These are phyloP conservation scores for Penicillium sp. DNA, from an alignment of 2,329 filamentous ascomycete species.

Conservation along the genomic window DNA sequence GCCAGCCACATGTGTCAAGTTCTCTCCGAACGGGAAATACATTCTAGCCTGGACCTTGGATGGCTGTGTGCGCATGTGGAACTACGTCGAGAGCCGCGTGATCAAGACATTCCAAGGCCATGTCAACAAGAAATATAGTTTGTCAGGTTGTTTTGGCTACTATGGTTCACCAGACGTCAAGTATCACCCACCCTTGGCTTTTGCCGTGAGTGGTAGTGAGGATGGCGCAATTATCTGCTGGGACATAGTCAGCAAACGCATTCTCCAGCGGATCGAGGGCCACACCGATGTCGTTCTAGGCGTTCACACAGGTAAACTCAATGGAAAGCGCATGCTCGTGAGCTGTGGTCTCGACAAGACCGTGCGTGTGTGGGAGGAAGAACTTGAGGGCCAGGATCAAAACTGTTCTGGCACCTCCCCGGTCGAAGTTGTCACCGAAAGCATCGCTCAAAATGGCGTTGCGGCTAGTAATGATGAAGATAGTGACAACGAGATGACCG, in stretches of 20 bases:
- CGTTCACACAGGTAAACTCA: slow-evolving; percentile 60
- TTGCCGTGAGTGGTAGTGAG: slow-evolving; percentile 82
- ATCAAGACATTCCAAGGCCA: slow-evolving; percentile 98
- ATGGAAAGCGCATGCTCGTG: slow-evolving; percentile 54
- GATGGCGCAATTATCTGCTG: slow-evolving; percentile 83
- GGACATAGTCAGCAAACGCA: slow-evolving; percentile 84
- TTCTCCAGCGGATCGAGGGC: slow-evolving; percentile 67
- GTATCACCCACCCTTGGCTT: slow-evolving; percentile 41
- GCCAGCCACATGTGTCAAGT: slow-evolving; percentile 83
- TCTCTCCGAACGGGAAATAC: slow-evolving; percentile 91
- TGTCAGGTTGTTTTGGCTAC: slow-evolving; percentile 80
- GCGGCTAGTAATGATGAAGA: background rate
- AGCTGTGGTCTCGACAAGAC: slow-evolving; percentile 66
- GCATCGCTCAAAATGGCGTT: background rate
- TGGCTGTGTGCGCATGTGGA: slow-evolving; percentile 87
- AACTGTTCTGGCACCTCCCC: background rate
- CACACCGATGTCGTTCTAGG: slow-evolving; percentile 62
- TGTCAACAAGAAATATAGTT: slow-evolving; percentile 76
- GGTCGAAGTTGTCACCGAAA: background rate
- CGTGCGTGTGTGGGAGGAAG: slow-evolving; percentile 62
- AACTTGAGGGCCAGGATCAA: slow-evolving; percentile 1
- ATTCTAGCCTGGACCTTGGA: slow-evolving; percentile 91
- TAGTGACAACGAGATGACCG: slow-evolving; percentile 1
- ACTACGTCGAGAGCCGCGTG: slow-evolving; percentile 86
- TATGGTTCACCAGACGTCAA: slow-evolving; percentile 52